Percentiles rank a stretch among this genome's conserved stretches.
phyloP scores from a whole-genome alignment of 2,329 filamentous ascomycete genomes.

The Aspergillus caelatus region DNA sequence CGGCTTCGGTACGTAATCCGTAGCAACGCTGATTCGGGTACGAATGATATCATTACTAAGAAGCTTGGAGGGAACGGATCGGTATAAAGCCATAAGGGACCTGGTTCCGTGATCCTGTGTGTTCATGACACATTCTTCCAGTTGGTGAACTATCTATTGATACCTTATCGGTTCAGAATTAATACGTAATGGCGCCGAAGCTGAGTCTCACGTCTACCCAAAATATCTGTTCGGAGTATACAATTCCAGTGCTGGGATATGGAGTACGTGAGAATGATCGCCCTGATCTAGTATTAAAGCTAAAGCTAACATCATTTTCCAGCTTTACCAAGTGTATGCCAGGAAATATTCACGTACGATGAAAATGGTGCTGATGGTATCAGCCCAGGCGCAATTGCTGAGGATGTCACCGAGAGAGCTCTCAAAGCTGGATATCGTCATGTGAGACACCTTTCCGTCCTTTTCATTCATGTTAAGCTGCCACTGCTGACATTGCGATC shows the following conservation, averaged over 20 bases:
- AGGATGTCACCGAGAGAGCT: neutral
- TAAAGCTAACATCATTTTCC: neutral
- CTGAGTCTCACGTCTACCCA: neutral
- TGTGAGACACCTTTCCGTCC: neutral
- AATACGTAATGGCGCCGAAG: neutral
- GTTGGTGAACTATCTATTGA: no score
- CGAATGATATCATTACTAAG: no score
- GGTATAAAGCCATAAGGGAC: no score
- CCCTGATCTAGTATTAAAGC: neutral
- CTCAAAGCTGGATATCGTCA: neutral
- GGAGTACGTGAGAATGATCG: neutral
- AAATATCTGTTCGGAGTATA: neutral
- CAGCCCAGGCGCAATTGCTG: neutral
- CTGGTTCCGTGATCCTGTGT: no score
- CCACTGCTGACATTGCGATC: neutral
- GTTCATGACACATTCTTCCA: no score
- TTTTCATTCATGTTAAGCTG: neutral
- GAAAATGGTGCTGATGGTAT: neutral
- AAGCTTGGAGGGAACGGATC: no score
- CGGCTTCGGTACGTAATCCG: neutral
- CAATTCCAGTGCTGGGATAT: neutral
- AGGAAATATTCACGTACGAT: neutral
- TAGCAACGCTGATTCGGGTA: neutral
- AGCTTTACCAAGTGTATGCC: neutral
- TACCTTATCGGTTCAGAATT: no score